These are phyloP conservation scores for Nicotiana noctiflora DNA, from an alignment of 257 asterid species.

Conservation along the genomic window DNA sequence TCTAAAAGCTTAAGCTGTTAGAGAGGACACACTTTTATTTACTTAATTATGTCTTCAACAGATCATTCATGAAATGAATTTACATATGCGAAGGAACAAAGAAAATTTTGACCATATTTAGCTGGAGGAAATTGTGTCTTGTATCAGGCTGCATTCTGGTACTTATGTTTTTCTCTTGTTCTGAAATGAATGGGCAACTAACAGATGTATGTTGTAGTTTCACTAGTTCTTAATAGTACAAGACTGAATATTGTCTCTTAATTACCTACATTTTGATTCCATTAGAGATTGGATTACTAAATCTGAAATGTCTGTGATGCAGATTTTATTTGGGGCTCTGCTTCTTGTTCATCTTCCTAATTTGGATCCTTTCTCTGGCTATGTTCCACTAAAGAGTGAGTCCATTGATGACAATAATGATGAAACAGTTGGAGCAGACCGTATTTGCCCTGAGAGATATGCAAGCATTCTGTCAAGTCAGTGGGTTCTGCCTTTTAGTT, in stretches of 20 bases:
- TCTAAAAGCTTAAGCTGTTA: no score
- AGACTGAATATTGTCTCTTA: neutral
- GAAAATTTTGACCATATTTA: neutral
- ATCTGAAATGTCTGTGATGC: conserved; percentile 15
- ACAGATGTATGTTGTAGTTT: neutral
- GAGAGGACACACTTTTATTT: no score
- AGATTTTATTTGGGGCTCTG: conserved; percentile 59
- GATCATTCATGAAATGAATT: neutral
- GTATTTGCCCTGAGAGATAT: conserved; percentile 71
- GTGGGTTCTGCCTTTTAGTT: conserved; percentile 14
- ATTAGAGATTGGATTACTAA: neutral
- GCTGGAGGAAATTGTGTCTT: neutral
- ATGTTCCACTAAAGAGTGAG: conserved; percentile 48
- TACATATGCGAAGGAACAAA: neutral
- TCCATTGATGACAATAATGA: conserved; percentile 32
- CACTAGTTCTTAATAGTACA: neutral
- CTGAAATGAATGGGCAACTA: neutral
- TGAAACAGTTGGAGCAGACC: conserved; percentile 48
- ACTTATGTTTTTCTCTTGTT: neutral
- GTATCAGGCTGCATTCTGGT: neutral
- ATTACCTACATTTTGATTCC: neutral
- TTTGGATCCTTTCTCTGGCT: conserved; percentile 63
- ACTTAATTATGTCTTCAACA: no score
- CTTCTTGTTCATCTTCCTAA: conserved; percentile 59
- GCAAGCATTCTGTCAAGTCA: conserved; percentile 61